phyloP scores from a whole-genome alignment of 345 rosid genomes.

The Triadica sebifera region DNA sequence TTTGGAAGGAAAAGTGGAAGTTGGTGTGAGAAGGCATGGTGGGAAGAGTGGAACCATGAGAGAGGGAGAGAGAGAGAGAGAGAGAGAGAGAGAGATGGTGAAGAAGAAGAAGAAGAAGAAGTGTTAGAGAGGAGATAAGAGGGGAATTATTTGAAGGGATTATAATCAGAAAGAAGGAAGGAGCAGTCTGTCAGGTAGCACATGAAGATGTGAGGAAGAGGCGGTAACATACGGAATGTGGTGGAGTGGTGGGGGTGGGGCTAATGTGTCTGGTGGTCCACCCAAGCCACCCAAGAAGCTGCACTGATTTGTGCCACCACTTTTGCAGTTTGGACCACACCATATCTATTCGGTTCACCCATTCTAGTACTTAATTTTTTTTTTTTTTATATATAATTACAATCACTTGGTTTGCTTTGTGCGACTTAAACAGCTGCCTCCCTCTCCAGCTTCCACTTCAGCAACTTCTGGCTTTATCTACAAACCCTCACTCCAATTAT shows the following conservation, averaged over 20 bases:
- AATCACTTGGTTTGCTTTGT: too few relatives aligned
- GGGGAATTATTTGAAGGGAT: slow-evolving; percentile 26
- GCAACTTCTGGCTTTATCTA: too few relatives aligned
- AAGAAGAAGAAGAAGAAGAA: not conserved
- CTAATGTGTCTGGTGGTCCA: not conserved
- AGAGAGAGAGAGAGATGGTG: not conserved
- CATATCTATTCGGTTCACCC: too few relatives aligned
- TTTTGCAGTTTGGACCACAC: too few relatives aligned
- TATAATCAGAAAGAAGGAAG: slow-evolving; percentile 4
- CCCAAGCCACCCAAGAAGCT: too few relatives aligned
- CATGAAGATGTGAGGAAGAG: slow-evolving; percentile 25
- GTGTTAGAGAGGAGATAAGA: not conserved
- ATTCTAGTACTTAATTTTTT: too few relatives aligned
- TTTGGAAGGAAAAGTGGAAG: slow-evolving; percentile 41
- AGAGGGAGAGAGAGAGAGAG: not conserved
- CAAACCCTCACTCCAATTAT: too few relatives aligned
- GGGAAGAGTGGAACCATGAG: slow-evolving; percentile 46
- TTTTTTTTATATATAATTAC: too few relatives aligned
- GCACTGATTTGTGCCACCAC: too few relatives aligned
- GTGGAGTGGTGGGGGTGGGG: not conserved
- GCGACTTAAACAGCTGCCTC: too few relatives aligned
- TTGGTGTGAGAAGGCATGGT: slow-evolving; percentile 41
- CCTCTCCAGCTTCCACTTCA: too few relatives aligned
- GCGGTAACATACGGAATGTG: not conserved
- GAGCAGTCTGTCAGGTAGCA: slow-evolving; percentile 29